These are phyloP conservation scores for Starmerella etchellsii DNA, from an alignment of 805 yeast genomes.

Conservation along the genomic window DNA sequence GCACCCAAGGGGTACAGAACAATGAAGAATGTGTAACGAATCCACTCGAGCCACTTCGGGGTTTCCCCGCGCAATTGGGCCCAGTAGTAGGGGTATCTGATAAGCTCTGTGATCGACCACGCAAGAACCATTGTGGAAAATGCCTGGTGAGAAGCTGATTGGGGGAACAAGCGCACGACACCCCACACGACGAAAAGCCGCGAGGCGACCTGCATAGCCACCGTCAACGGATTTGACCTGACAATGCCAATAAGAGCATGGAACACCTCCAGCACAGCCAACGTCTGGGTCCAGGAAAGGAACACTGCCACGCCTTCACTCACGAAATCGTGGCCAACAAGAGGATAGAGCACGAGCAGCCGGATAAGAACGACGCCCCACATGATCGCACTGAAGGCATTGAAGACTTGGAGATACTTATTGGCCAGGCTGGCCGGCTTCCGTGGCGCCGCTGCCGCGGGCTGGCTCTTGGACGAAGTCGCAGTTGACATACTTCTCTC, in stretches of 20 bases:
- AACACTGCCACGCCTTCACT: slow-evolving; percentile 46
- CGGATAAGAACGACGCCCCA: slow-evolving; percentile 43
- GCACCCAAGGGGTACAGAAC: slow-evolving; percentile 87
- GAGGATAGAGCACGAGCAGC: slow-evolving; percentile 30
- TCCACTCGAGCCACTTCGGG: slow-evolving; percentile 47
- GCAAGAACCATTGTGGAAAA: slow-evolving; percentile 61
- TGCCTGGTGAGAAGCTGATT: slow-evolving; percentile 42
- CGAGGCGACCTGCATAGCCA: slow-evolving; percentile 77
- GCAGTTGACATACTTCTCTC: too few species aligned
- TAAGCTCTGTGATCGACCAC: slow-evolving; percentile 91
- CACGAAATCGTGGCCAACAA: slow-evolving; percentile 52
- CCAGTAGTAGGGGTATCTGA: slow-evolving; percentile 71
- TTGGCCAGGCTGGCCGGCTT: neutral
- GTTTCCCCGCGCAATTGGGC: slow-evolving; percentile 48
- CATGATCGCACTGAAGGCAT: slow-evolving; percentile 39
- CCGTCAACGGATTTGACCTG: slow-evolving; percentile 71
- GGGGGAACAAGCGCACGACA: slow-evolving; percentile 60
- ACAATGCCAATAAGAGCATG: slow-evolving; percentile 73
- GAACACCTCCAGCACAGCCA: slow-evolving; percentile 68
- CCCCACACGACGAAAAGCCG: slow-evolving; percentile 75
- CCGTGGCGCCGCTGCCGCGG: too few species aligned
- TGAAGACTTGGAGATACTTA: slow-evolving; percentile 35
- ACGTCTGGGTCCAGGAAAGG: slow-evolving; percentile 57
- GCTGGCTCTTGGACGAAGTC: too few species aligned
- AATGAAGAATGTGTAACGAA: slow-evolving; percentile 73